Conservation (phyloP, 768 basidiomycete genomes). For the Hericium alpestre region DNA sequence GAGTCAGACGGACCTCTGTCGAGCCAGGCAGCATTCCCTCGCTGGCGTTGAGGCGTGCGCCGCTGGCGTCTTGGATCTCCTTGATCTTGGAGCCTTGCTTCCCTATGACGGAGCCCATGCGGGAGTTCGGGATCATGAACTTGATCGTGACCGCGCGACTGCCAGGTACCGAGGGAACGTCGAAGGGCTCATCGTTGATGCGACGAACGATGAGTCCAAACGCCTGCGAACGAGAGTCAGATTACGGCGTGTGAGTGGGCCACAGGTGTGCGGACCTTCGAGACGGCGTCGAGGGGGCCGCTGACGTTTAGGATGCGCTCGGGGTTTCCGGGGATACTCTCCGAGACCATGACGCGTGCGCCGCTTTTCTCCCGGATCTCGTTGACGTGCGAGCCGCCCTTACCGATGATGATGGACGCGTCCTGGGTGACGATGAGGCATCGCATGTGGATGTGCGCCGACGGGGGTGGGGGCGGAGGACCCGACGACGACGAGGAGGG, state of each 20-base stretch:
- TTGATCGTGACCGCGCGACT: slow-evolving; percentile 98
- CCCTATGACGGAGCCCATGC: slow-evolving; percentile 98
- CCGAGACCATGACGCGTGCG: slow-evolving; percentile 92
- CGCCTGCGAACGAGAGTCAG: slow-evolving; percentile 42
- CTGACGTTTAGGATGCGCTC: slow-evolving; percentile 96
- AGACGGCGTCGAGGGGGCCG: slow-evolving; percentile 95
- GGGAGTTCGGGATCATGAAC: slow-evolving; percentile 98
- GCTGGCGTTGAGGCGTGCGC: slow-evolving; percentile 90
- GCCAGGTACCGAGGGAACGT: slow-evolving; percentile 93
- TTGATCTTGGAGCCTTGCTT: slow-evolving; percentile 98
- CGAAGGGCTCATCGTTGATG: slow-evolving; percentile 99
- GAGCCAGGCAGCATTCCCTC: slow-evolving; percentile 98
- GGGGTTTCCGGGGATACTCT: slow-evolving; percentile 98
- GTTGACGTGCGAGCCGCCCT: slow-evolving; percentile 90
- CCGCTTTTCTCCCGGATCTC: slow-evolving; percentile 98
- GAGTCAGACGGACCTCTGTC: slow-evolving; percentile 64
- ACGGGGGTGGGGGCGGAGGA: slow-evolving; percentile 36
- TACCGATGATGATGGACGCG: slow-evolving; percentile 98
- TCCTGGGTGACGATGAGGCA: slow-evolving; percentile 98
- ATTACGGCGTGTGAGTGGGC: slow-evolving; percentile 2
- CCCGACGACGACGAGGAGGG: slow-evolving; percentile 38
- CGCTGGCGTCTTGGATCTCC: slow-evolving; percentile 98
- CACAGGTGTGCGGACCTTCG: slow-evolving; percentile 57
- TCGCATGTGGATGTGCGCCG: slow-evolving; percentile 90
- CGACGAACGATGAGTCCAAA: slow-evolving; percentile 97